These are phyloP conservation scores for Angophora floribunda DNA, from an alignment of 345 rosid species.

Conservation along the genomic window DNA sequence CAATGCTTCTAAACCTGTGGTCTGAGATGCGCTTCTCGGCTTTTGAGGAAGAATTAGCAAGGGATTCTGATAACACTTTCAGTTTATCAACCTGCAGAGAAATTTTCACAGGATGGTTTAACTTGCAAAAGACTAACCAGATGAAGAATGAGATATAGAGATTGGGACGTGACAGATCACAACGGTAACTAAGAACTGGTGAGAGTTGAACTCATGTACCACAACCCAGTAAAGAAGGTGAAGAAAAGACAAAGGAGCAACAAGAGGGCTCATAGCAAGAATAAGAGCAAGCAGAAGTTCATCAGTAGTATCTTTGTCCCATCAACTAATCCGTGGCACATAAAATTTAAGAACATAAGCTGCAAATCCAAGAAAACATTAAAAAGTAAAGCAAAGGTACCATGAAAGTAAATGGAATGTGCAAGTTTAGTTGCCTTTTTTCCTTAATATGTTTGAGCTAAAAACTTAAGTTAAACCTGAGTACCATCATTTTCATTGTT, in stretches of 20 bases:
- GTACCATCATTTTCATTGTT: neutral
- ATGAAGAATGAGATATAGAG: neutral
- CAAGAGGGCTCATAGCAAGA: neutral
- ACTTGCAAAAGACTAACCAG: neutral
- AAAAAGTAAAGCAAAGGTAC: neutral
- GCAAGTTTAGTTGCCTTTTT: neutral
- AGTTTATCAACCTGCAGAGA: slow-evolving; percentile 65
- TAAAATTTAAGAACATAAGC: neutral
- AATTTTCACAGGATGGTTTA: neutral
- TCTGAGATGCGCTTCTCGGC: slow-evolving; percentile 76
- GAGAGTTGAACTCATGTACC: neutral
- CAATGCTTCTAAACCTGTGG: slow-evolving; percentile 43
- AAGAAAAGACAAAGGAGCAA: neutral
- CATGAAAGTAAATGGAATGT: neutral
- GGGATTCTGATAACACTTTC: slow-evolving; percentile 78
- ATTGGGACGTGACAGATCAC: neutral
- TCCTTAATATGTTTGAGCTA: neutral
- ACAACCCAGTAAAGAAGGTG: neutral
- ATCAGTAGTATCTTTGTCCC: neutral
- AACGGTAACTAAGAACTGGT: neutral
- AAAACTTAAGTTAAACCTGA: neutral
- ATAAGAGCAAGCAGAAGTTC: neutral
- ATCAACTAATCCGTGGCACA: neutral
- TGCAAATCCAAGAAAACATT: neutral
- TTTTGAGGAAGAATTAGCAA: slow-evolving; percentile 56